Percentiles rank a stretch among this genome's conserved stretches.
These are phyloP conservation scores for Paecilomyces dactylethromorphus DNA, from an alignment of 2,329 filamentous ascomycete species.

Conservation along the genomic window DNA sequence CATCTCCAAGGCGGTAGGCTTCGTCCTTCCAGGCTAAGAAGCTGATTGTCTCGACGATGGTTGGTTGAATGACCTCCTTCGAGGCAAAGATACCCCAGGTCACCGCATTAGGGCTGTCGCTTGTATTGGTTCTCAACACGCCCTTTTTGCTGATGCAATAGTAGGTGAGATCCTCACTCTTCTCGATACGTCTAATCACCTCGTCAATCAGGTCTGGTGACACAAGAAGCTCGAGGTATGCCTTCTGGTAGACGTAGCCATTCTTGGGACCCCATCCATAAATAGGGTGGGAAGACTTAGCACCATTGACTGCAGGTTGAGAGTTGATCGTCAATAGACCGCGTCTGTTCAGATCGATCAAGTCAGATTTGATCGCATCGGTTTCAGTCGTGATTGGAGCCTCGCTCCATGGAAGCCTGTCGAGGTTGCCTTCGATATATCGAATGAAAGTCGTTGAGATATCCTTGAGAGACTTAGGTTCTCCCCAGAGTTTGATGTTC, in stretches of 20 bases:
- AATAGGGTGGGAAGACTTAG: constrained; percentile 76
- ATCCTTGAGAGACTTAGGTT: constrained; percentile 72
- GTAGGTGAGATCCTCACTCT: constrained; percentile 78
- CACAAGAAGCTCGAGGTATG: constrained; percentile 87
- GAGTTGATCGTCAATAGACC: constrained; percentile 96
- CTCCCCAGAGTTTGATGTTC: constrained; percentile 91
- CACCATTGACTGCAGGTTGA: constrained; percentile 87
- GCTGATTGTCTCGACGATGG: constrained; percentile 96
- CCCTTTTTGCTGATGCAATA: constrained; percentile 86
- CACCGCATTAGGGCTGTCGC: constrained; percentile 86
- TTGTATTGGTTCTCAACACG: constrained; percentile 75
- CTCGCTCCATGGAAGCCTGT: constrained; percentile 90
- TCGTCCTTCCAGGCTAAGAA: constrained; percentile 99
- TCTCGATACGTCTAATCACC: constrained; percentile 69
- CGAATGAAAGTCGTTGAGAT: constrained; percentile 76
- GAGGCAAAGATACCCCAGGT: constrained; percentile 99
- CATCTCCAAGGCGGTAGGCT: constrained; percentile 82
- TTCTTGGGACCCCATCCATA: constrained; percentile 93
- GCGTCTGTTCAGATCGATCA: constrained; percentile 75
- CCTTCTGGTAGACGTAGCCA: constrained; percentile 97
- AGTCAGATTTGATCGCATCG: constrained; percentile 65
- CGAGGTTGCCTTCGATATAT: constrained; percentile 75
- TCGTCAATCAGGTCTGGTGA: constrained; percentile 72
- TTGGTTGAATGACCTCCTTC: constrained; percentile 98
- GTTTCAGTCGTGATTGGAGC: constrained; percentile 77